phyloP scores from a whole-genome alignment of 1,284 basidiomycete species.

The Malassezia vespertilionis region DNA sequence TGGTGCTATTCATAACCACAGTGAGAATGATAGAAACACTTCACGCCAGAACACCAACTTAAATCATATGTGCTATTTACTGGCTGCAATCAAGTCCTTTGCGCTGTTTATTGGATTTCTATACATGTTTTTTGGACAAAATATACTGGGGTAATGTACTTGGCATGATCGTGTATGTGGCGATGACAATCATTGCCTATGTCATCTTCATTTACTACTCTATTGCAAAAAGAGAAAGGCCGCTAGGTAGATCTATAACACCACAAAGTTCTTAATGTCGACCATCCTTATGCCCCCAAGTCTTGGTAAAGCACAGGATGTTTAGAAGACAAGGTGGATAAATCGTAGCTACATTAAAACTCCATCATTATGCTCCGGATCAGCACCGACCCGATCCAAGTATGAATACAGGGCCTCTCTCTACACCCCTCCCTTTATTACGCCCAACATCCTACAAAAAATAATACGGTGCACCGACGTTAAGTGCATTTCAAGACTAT shows the following conservation, averaged over 20 bases:
- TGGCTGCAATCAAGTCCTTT: slow-evolving; percentile 49
- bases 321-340: no score
- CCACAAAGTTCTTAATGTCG: no score
- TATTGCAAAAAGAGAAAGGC: neutral
- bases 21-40: slow-evolving; percentile 5
- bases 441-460: no score
- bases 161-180: neutral
- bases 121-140: slow-evolving; percentile 42
- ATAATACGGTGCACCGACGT: no score
- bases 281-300: no score
- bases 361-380: no score
- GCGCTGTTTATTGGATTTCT: slow-evolving; percentile 47
- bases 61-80: slow-evolving; percentile 21
- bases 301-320: no score
- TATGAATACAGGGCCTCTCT: no score
- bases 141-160: slow-evolving; percentile 45
- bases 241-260: no score
- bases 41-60: neutral
- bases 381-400: no score
- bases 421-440: no score
- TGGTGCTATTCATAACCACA: slow-evolving; percentile 49
- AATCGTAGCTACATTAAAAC: no score
- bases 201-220: neutral
- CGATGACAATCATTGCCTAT: neutral
- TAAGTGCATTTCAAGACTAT: neutral